phyloP scores from a whole-genome alignment of 2,329 filamentous ascomycete species.

The Xylariaceae sp. region DNA sequence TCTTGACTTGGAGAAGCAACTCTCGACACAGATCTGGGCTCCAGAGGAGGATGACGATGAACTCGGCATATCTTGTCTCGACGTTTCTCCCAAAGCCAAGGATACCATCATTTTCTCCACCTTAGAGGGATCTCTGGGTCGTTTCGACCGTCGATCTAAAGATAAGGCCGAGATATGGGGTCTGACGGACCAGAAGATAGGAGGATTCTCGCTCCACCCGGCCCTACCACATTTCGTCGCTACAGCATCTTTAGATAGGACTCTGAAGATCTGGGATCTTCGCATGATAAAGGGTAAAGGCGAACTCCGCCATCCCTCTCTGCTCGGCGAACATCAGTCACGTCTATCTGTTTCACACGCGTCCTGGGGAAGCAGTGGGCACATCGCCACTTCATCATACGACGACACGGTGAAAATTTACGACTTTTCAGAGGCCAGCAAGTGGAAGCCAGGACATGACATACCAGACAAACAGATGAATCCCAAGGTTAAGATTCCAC shows the following conservation, averaged over 20 bases:
- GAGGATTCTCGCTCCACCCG: slow-evolving; percentile 84
- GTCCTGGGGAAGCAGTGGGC: slow-evolving; percentile 79
- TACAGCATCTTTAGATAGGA: slow-evolving; percentile 86
- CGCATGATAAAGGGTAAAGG: slow-evolving; percentile 63
- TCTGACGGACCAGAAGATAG: slow-evolving; percentile 89
- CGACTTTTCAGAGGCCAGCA: slow-evolving; percentile 60
- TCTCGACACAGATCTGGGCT: slow-evolving; percentile 77
- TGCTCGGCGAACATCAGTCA: slow-evolving; percentile 79
- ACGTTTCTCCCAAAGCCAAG: slow-evolving; percentile 67
- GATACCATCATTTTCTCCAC: slow-evolving; percentile 84
- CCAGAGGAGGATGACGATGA: slow-evolving; percentile 67
- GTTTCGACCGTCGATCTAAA: slow-evolving; percentile 69
- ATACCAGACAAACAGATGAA: slow-evolving; percentile 61
- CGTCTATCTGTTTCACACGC: slow-evolving; percentile 87
- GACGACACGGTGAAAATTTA: slow-evolving; percentile 95
- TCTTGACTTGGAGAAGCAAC: slow-evolving; percentile 75
- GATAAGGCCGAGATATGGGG: slow-evolving; percentile 64
- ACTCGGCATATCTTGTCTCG: slow-evolving; percentile 76
- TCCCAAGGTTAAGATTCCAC: slow-evolving; percentile 65
- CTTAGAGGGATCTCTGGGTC: slow-evolving; percentile 73
- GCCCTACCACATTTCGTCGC: slow-evolving; percentile 76
- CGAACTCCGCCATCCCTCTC: slow-evolving; percentile 56
- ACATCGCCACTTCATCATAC: slow-evolving; percentile 88
- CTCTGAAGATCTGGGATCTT: slow-evolving; percentile 87
- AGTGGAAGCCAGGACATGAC: slow-evolving; percentile 56